Evolutionary conservation across 2,329 filamentous ascomycete species (phyloP), one percentile per base, ranked within the genome.

Genomic region (Claviceps maximensis): DNA sequence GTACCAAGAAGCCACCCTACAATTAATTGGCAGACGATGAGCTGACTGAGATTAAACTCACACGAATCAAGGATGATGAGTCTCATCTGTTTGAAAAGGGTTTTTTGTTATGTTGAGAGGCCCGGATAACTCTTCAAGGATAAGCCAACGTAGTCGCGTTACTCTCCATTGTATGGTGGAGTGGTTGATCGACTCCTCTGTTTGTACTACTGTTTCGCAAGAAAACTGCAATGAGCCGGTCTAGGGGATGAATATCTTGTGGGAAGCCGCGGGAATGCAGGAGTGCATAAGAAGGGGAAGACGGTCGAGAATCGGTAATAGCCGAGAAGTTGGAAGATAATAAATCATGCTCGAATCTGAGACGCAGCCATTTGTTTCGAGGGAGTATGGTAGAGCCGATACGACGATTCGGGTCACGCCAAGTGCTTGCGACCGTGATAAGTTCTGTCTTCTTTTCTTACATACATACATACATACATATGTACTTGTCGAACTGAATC

Each of bases 221-320:
- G 25, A 13, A 13, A 50, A 23, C 36, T 50, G 49, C 49, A 51
- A 45, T 4, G 19, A 51, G 49, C 49, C 49, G 49, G n/a, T 21
- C 36, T n/a, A 47, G 10, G 48, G 7, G 21, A 38, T 25, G 15
- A 29, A 19, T 21, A n/a, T 13, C n/a, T 50, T 31, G 12, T 41
- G 4, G 17, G 23, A 17, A 15, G 21, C 23, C 23, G 48, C 33
- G 2, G 21, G n/a, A 9, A 21, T 42, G 21, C 19, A 4, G 19
- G 25, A 47, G 21, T 17, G 25, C 36, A 29, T 13, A 5, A n/a
- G 21, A 15, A 42, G 3, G 17, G n/a, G n/a, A 17, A 44, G 8
- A n/a, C 21, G 2, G 5, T 25, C 42, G 23, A 12, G 42, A 27
- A 25, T 25, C 49, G 41, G 49, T 33, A 33, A 51, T 45, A 51